phyloP scores from a whole-genome alignment of 1,284 basidiomycete species.

The Papiliotrema terrestris region DNA sequence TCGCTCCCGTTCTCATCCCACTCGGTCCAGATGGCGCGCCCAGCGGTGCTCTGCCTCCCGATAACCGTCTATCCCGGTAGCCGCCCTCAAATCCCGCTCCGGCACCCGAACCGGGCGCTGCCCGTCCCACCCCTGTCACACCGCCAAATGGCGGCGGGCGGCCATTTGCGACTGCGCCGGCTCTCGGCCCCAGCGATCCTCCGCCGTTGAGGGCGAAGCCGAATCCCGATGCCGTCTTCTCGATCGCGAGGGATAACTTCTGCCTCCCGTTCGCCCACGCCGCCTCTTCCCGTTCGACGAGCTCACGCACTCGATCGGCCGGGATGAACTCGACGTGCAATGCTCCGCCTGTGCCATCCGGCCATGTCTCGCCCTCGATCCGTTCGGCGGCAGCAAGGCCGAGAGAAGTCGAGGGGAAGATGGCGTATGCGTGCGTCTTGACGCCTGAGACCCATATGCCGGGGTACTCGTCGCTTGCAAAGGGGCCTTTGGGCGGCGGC shows the following conservation, averaged over 20 bases:
- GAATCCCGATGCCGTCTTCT: slow-evolving; percentile 1
- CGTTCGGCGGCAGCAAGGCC: slow-evolving; percentile 26
- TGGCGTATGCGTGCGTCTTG: slow-evolving; percentile 45
- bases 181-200: slow-evolving; percentile 6
- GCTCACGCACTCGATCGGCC: slow-evolving; percentile 19
- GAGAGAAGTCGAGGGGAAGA: slow-evolving; percentile 18
- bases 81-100: slow-evolving; percentile 11
- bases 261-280: slow-evolving; percentile 44
- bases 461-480: slow-evolving; percentile 22
- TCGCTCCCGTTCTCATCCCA: neutral
- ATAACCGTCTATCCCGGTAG: neutral
- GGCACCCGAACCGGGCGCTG: slow-evolving; percentile 13
- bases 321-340: slow-evolving; percentile 44
- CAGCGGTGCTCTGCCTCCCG: neutral
- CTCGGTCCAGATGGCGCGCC: neutral
- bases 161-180: neutral
- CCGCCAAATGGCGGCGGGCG: neutral
- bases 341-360: slow-evolving; percentile 30
- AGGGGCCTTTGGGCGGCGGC: slow-evolving; percentile 24
- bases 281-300: slow-evolving; percentile 40
- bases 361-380: slow-evolving; percentile 27
- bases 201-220: slow-evolving; percentile 3
- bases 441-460: slow-evolving; percentile 45
- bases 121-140: neutral
- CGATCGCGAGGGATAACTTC: slow-evolving; percentile 32